Base-by-base conservation (phyloP, 805 yeast genomes). In the Pichia exigua region DNA sequence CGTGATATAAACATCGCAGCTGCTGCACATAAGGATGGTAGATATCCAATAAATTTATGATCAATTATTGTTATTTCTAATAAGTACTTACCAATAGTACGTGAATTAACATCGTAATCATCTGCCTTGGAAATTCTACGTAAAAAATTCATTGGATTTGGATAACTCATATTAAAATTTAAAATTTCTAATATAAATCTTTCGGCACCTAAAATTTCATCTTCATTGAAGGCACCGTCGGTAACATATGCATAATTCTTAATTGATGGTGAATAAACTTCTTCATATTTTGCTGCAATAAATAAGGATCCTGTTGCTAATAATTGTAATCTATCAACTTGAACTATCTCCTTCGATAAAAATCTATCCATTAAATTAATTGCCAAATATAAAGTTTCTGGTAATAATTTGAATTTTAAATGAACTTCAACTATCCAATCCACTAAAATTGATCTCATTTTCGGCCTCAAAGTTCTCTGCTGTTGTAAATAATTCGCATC, bases 381-480 rank as follows among this genome's bases (percentile, higher is more conserved):
- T 5, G 96, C 88, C 52, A 90, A 72, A 61, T 81, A 87, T 52
- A 91, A 75, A 10, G 96, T 87, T 68, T 90, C 97, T 1, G 95
- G 96, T 43, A 85, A 74, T 56, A 91, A 75, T 57, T 91, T 77
- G 68, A 90, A 90, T 65, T 87, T 78, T 58, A 82, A 73, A 70
- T 89, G 97, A 65, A 90, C 91, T 64, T 88, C 95, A 12, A 88
- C 88, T 58, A 90, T 74, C 97, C 97, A 90, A 69, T 91, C 96
- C n/a, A 90, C 88, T 53, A 90, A 71, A 48, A 90, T 86, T 9
- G 89, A 83, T 58, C 97, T 78, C 86, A 87, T 85, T 55, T 81
- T 79, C 51, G 96, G 95, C 60, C 85, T 81, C 59, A 88, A 68
- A 54, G 81, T 81, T 47, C 78, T 75, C 65, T 83, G 87, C 67